Conservation (phyloP, 164 flowering plant genomes). For the Nymphaea colorata region DNA sequence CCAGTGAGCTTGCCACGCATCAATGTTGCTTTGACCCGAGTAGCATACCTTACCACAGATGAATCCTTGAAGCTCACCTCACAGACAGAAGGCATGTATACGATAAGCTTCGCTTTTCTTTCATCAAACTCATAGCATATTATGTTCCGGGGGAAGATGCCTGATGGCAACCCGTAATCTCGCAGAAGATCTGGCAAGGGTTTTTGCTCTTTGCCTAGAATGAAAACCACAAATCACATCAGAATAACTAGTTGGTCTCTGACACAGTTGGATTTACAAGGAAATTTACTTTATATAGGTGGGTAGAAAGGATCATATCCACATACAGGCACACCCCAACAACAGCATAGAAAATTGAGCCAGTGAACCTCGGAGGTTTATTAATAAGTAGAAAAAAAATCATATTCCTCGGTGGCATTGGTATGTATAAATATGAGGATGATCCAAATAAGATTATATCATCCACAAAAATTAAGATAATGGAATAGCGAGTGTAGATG, state of each 20-base stretch:
- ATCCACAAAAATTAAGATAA: too few species aligned
- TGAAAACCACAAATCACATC: conserved; percentile 1
- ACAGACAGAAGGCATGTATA: conserved; percentile 60
- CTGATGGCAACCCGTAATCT: conserved; percentile 30
- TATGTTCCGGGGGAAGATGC: conserved; percentile 82
- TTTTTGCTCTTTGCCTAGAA: conserved; percentile 64
- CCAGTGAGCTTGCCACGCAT: conserved; percentile 67
- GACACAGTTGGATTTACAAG: background rate
- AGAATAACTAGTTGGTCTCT: background rate
- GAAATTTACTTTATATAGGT: background rate
- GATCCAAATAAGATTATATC: too few species aligned
- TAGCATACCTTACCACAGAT: conserved; percentile 22
- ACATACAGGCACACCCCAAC: background rate
- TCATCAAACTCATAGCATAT: conserved; percentile 80
- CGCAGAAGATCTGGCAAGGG: conserved; percentile 24
- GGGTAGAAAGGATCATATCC: background rate
- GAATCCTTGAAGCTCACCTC: conserved; percentile 86
- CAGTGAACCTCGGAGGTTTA: background rate
- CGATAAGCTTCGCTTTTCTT: conserved; percentile 56
- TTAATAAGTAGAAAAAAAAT: too few species aligned
- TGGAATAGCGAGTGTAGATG: too few species aligned
- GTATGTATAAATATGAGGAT: too few species aligned
- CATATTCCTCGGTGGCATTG: too few species aligned
- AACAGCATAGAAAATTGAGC: background rate
- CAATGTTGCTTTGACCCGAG: conserved; percentile 40